Evolutionary conservation across 192 early-diverging fungal species (phyloP), one percentile per base, ranked within the genome.

Genomic region (Entrophospora sp.): DNA sequence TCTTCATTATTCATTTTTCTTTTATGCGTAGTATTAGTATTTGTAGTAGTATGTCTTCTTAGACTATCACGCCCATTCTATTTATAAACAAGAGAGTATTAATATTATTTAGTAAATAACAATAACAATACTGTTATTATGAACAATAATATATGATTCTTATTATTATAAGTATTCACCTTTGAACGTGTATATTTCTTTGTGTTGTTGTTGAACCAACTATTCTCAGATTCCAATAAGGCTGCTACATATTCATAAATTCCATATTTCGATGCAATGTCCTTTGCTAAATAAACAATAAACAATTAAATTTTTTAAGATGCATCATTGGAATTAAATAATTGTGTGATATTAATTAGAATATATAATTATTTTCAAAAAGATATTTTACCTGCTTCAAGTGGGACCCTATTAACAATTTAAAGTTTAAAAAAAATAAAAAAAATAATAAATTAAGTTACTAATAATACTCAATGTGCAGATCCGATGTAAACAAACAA

Each of bases 161-260:
- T 22, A 62, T 6, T 42, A 27, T 10, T 18, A 24, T 5, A 10
- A 51, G 9, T 24, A 51, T 32, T 12, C 42, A 66, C 64, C 64
- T 55, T 66, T 6, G 7, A 20, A 28, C 37, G 31, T 40, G 64
- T 3, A 30, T 5, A 14, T 42, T 66, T 53, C n/a, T 51, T 53
- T 55, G 52, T 66, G 12, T 48, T 35, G 6, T 35, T 40, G 24
- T 66, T 51, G 28, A 55, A 55, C 64, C 64, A 66, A 49, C 64
- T 66, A 42, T 66, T 66, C 34, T 66, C 64, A 18, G 64, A 55
- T 40, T 66, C 64, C 4, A 66, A 18, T 12, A 66, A 28, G 18
- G 48, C 64, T 18, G 64, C 64, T 16, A 66, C 64, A 32, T 55
- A 51, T 6, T 66, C 64, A 31, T 66, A 66, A 42, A 66, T 66